Conservation (phyloP, 2,329 filamentous ascomycete genomes). For the Lasiodiplodia sp. region DNA sequence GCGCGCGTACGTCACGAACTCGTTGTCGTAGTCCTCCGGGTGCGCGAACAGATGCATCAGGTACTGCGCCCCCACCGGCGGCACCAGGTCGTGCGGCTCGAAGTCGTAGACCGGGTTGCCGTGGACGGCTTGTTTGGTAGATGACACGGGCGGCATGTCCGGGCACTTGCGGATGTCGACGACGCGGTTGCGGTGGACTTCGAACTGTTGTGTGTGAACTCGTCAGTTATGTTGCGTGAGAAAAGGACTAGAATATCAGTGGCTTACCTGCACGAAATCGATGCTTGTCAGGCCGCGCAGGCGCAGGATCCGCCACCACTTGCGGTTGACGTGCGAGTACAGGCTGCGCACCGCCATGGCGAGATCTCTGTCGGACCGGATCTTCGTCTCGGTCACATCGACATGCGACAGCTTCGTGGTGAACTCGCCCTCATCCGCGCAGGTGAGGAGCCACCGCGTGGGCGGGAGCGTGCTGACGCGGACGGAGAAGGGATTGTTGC, state of each 20-base stretch:
- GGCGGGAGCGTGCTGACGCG: constrained; percentile 35
- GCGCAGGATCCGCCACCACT: constrained; percentile 42
- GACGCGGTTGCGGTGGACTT: constrained; percentile 50
- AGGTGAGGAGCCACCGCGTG: constrained; percentile 47
- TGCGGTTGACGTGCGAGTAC: constrained; percentile 43
- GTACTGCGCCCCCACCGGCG: constrained; percentile 48
- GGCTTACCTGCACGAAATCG: constrained; percentile 44
- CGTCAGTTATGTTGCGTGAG: too few species aligned
- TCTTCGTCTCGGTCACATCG: constrained; percentile 42
- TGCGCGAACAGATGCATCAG: constrained; percentile 50
- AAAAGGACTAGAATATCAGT: too few species aligned
- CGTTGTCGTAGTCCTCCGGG: constrained; percentile 49
- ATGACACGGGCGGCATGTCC: constrained; percentile 42
- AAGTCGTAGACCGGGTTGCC: constrained; percentile 41
- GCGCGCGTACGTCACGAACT: constrained; percentile 47
- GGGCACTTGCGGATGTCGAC: constrained; percentile 48
- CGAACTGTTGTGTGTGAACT: constrained; percentile 35
- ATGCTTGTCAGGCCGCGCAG: constrained; percentile 47
- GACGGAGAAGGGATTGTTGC: constrained; percentile 39
- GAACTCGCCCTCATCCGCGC: constrained; percentile 46
- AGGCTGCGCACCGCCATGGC: constrained; percentile 44
- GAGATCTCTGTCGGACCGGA: constrained; percentile 46
- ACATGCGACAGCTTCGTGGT: constrained; percentile 49
- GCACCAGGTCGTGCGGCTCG: constrained; percentile 47
- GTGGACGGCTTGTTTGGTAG: background rate